Evolutionary conservation across 1,139 yeast species (phyloP).

Genomic region (Magnusiomyces magnusii): DNA sequence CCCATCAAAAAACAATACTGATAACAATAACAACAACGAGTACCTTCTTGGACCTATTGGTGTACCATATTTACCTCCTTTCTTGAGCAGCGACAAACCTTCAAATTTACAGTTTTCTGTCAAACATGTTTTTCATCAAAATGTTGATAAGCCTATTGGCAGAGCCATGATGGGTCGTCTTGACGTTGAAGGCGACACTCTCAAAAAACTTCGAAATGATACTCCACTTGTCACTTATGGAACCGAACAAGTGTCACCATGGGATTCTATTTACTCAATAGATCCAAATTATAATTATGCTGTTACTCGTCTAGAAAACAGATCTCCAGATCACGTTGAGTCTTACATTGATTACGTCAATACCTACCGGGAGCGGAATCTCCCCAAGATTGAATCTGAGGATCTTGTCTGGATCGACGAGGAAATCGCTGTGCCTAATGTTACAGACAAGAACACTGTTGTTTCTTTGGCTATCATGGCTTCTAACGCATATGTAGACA

Average conservation of each 20-base stretch:
- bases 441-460: slow-evolving; percentile 64
- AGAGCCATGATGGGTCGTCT: slow-evolving; percentile 9
- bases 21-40: neutral
- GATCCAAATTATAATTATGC: slow-evolving; percentile 1
- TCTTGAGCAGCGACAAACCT: neutral
- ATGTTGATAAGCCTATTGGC: slow-evolving; percentile 12
- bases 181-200: slow-evolving; percentile 3
- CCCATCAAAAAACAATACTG: too few species aligned
- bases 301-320: slow-evolving; percentile 46
- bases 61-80: neutral
- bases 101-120: slow-evolving; percentile 5
- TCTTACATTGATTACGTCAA: slow-evolving; percentile 56
- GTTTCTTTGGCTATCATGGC: slow-evolving; percentile 77
- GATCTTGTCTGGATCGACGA: slow-evolving; percentile 30
- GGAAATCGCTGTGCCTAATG: slow-evolving; percentile 54
- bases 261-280: neutral
- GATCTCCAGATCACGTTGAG: slow-evolving; percentile 60
- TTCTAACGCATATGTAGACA: slow-evolving; percentile 80
- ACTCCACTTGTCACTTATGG: neutral
- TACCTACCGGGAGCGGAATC: slow-evolving; percentile 15
- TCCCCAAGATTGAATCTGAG: slow-evolving; percentile 16
- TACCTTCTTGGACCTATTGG: neutral
- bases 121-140: slow-evolving; percentile 14
- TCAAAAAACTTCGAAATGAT: neutral
- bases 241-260: slow-evolving; percentile 3